Base-by-base conservation (phyloP, 2,329 filamentous ascomycete species). In the Dryadomyces sulphureus region DNA sequence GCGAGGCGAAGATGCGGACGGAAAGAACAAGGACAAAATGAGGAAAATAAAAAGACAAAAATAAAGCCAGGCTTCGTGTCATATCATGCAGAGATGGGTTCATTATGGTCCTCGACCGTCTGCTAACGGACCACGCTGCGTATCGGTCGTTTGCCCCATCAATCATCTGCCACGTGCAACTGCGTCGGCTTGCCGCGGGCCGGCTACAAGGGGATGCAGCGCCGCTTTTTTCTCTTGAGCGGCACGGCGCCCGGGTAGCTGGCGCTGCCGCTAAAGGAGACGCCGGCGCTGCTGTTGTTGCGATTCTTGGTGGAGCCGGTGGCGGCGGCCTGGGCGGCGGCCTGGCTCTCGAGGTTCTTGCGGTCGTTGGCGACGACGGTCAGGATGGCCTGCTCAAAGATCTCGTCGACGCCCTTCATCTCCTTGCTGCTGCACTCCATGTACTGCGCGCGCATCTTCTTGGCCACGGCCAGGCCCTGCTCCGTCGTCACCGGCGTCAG, bases 371-470 rank as follows among this genome's bases (percentile, higher is more conserved):
- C 79, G 24, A 98, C 86, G 27, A 92, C 88, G 44, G 84, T 90
- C 57, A 89, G 78, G 60, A 98, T 89, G 47, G 92, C 92, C 51
- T 79, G 73, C 62, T 93, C 84, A 65, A 98, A 98, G 59, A 96
- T 92, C 58, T 96, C 90, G 62, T 96, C 87, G 40, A 98, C 90
- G 47, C 92, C 92, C 45, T 74, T 79, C 82, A 94, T 92, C 66
- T 95, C 92, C 67, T 96, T 96, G 65, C 87, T 94, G 61, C 88
- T 94, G 73, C 92, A 98, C 68, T 98, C 92, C 77, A 94, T 90
- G 68, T 98, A 98, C 59, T 81, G 75, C 12, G 92, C 92, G 52
- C 81, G 80, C 92, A 98, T 98, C 67, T 90, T 92, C 59, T 81
- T 77, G 47, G 92, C 89, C 22, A 98, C 89, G 8, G 78, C 75